A percentile compares a stretch with the other conserved stretches of the same genome.
Conservation (phyloP, 345 rosid genomes). For the Gossypium turneri region DNA sequence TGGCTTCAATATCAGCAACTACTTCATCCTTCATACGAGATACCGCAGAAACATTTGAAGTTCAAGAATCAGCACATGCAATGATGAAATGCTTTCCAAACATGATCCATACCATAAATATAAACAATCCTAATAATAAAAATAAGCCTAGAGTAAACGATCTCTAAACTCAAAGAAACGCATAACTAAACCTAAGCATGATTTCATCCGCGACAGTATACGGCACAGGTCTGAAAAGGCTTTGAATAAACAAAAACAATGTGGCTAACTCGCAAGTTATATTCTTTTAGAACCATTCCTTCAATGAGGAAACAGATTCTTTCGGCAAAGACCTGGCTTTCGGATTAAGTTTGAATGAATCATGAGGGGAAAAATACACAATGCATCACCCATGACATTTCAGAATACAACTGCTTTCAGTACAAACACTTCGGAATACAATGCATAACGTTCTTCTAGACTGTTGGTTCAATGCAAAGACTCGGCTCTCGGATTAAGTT, state of each 20-base stretch:
- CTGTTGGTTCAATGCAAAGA: not conserved
- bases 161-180: not conserved
- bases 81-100: not conserved
- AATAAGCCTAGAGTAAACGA: not conserved
- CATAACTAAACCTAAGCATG: not conserved
- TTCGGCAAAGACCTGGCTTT: not conserved
- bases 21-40: slow-evolving; percentile 70
- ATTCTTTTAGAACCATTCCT: not conserved
- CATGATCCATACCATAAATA: not conserved
- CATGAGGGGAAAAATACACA: not conserved
- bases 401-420: not conserved
- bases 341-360: not conserved
- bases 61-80: slow-evolving; percentile 15
- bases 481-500: not conserved
- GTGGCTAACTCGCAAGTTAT: not conserved
- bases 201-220: not conserved
- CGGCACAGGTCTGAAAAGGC: not conserved
- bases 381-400: not conserved
- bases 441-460: not conserved
- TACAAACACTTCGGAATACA: not conserved
- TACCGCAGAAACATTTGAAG: slow-evolving; percentile 14
- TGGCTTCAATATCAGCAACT: slow-evolving; percentile 60
- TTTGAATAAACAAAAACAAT: not conserved
- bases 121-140: not conserved
- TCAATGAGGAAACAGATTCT: not conserved